These are phyloP conservation scores for Chamaenerion angustifolium DNA, from an alignment of 345 rosid species.

Conservation along the genomic window DNA sequence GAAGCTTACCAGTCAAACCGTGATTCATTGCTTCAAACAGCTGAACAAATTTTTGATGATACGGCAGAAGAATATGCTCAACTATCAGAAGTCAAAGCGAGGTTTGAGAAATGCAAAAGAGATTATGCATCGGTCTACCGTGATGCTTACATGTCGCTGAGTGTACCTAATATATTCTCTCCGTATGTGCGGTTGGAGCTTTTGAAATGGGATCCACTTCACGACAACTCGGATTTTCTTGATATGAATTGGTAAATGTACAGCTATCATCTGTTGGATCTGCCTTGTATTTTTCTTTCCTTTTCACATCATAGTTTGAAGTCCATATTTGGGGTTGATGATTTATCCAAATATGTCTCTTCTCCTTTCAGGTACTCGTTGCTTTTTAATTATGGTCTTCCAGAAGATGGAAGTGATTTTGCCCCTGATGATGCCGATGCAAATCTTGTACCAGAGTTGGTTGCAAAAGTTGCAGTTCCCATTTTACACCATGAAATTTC, in stretches of 20 bases:
- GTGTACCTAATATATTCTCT: slow-evolving; percentile 79
- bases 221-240: slow-evolving; percentile 54
- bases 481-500: slow-evolving; percentile 69
- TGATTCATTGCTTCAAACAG: slow-evolving; percentile 50
- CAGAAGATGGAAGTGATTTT: slow-evolving; percentile 52
- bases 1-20: slow-evolving; percentile 65
- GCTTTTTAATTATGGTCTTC: slow-evolving; percentile 68
- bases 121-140: slow-evolving; percentile 56
- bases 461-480: slow-evolving; percentile 83
- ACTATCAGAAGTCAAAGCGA: slow-evolving; percentile 63
- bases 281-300: neutral
- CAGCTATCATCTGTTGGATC: neutral
- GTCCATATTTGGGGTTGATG: neutral
- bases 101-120: slow-evolving; percentile 78
- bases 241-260: slow-evolving; percentile 65
- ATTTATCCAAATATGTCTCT: neutral
- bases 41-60: slow-evolving; percentile 74
- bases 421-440: slow-evolving; percentile 67
- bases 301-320: neutral
- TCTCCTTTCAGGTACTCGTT: slow-evolving; percentile 57
- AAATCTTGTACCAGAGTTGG: slow-evolving; percentile 72
- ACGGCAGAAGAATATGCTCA: slow-evolving; percentile 86
- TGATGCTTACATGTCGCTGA: slow-evolving; percentile 87
- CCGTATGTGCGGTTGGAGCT: slow-evolving; percentile 90
- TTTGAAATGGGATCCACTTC: slow-evolving; percentile 87